phyloP scores from a whole-genome alignment of 257 asterid species.

The Orobanche coerulescens region DNA sequence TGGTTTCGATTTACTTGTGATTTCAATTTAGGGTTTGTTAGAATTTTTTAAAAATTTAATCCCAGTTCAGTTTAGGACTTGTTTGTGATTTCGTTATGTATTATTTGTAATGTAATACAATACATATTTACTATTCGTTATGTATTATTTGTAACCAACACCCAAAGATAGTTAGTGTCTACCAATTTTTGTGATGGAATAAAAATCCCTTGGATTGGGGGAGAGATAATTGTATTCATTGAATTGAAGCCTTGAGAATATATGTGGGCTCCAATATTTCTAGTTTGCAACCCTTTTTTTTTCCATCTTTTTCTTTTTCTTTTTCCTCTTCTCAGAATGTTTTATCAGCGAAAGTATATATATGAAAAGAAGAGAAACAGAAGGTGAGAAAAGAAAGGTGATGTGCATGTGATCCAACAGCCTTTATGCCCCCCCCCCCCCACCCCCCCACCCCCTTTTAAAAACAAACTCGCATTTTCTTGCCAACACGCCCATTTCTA shows the following conservation, averaged over 20 bases:
- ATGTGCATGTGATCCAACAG: constrained; percentile 97
- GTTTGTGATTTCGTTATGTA: too few relatives aligned
- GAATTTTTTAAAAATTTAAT: too few relatives aligned
- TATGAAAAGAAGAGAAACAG: constrained; percentile 68
- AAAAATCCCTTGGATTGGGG: constrained; percentile 72
- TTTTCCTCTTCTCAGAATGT: constrained; percentile 29
- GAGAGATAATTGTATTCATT: too few relatives aligned
- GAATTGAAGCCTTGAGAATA: constrained; percentile 34
- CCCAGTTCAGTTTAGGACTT: too few relatives aligned
- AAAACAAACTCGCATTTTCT: constrained; percentile 14
- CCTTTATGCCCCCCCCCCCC: constrained; percentile 87
- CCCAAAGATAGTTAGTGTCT: too few relatives aligned
- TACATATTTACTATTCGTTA: too few relatives aligned
- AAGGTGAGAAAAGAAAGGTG: constrained; percentile 56
- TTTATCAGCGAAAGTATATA: constrained; percentile 48
- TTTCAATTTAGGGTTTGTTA: too few relatives aligned
- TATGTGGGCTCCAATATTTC: constrained; percentile 34
- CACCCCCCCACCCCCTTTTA: too few relatives aligned
- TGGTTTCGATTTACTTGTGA: too few relatives aligned
- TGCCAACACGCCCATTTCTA: constrained; percentile 28
- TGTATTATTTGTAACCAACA: too few relatives aligned
- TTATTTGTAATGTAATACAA: too few relatives aligned
- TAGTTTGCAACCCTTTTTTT: constrained; percentile 20
- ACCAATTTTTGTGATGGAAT: not conserved
- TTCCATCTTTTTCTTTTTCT: not conserved